Conservation (phyloP, 345 rosid genomes). For the Trapa incisa region DNA sequence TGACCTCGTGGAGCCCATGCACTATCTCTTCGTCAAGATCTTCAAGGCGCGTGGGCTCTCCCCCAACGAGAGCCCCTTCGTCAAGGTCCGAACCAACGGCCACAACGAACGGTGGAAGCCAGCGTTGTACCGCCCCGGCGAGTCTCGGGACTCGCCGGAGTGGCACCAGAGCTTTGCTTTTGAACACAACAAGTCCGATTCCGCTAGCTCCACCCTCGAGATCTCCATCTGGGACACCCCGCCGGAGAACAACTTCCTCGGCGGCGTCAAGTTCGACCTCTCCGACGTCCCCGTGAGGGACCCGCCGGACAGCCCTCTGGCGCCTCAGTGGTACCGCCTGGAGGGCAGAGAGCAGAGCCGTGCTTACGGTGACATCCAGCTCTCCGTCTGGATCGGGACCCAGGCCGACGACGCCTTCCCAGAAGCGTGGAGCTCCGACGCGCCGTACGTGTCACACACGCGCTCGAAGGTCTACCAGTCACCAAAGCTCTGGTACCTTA, state of each 20-base stretch:
- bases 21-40: conserved; percentile 59
- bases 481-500: conserved; percentile 87
- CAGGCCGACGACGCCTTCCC: conserved; percentile 93
- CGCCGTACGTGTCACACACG: conserved; percentile 70
- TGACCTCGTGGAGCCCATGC: conserved; percentile 88
- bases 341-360: conserved; percentile 44
- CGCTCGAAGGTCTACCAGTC: conserved; percentile 94
- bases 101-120: conserved; percentile 41
- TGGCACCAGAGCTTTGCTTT: conserved; percentile 85
- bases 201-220: conserved; percentile 50
- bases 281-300: conserved; percentile 79
- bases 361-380: conserved; percentile 77
- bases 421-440: conserved; percentile 86
- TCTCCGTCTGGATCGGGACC: conserved; percentile 89
- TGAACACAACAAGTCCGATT: conserved; percentile 36
- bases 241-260: conserved; percentile 56
- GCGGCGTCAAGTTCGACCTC: conserved; percentile 80
- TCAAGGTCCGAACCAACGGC: conserved; percentile 47
- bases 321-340: conserved; percentile 84
- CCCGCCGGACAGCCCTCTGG: conserved; percentile 81
- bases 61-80: conserved; percentile 47
- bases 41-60: conserved; percentile 69
- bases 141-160: conserved; percentile 54
- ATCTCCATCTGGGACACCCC: conserved; percentile 76
- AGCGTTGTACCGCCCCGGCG: conserved; percentile 43